A percentile compares a stretch with the other conserved stretches of the same genome.
phyloP scores from a whole-genome alignment of 345 rosid genomes.

The Lumnitzera littorea region DNA sequence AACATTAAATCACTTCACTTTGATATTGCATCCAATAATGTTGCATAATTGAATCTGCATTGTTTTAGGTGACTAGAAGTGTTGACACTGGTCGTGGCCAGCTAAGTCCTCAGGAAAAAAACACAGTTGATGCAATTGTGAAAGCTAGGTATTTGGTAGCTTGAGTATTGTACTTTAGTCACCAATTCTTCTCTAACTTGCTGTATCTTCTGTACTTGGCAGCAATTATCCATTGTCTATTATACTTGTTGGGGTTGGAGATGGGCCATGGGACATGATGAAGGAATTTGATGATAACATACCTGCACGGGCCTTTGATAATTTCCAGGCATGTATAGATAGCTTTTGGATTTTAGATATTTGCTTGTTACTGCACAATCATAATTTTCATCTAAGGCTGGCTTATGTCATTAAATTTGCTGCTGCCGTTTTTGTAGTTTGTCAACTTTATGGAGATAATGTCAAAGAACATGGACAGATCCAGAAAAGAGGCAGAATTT shows the following conservation, averaged over 20 bases:
- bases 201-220: slow-evolving; percentile 7
- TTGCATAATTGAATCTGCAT: not conserved
- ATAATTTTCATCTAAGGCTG: not conserved
- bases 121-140: slow-evolving; percentile 43
- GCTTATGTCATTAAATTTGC: not conserved
- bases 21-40: not conserved
- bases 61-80: slow-evolving; percentile 40
- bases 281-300: slow-evolving; percentile 51
- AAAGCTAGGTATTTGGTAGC: slow-evolving; percentile 36
- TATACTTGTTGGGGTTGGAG: slow-evolving; percentile 45
- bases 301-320: slow-evolving; percentile 47
- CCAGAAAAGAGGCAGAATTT: slow-evolving; percentile 42
- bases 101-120: slow-evolving; percentile 39
- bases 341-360: not conserved
- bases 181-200: not conserved
- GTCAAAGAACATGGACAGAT: slow-evolving; percentile 26
- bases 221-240: slow-evolving; percentile 44
- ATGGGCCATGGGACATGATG: slow-evolving; percentile 57
- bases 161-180: not conserved
- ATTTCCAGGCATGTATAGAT: slow-evolving; percentile 32
- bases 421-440: slow-evolving; percentile 21
- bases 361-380: not conserved
- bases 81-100: slow-evolving; percentile 31
- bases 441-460: slow-evolving; percentile 49
- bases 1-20: not conserved